Evolutionary conservation across 2,329 filamentous ascomycete genomes (phyloP), one percentile per base, ranked within the genome.

Genomic region (Fusarium avenaceum): DNA sequence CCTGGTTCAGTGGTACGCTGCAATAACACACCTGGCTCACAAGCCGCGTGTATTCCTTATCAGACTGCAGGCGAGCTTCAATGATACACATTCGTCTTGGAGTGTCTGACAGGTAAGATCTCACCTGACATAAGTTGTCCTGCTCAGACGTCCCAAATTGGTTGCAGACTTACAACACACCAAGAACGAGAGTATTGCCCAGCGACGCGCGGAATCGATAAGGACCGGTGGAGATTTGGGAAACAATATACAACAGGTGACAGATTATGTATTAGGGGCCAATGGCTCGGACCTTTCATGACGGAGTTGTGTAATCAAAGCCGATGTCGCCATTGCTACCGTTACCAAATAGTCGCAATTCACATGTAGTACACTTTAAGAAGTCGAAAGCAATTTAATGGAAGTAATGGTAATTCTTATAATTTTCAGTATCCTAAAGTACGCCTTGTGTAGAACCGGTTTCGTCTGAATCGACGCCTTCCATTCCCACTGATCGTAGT

Each of bases 391-490:
- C 10, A 28, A 17, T 26, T 9, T 45, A 13, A 15, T 48, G 33
- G 17, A 51, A 47, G 43, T 64, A 39, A 45, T 57, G 24, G 26
- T 67, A 65, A 56, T 62, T 62, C 53, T 64, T 43, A 60, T 63
- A 19, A 60, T 67, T 65, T 60, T 48, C 51, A 59, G 48, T 64
- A 57, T 57, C 72, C 61, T 53, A 52, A 65, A 57, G 46, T 72
- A 72, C 71, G 68, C 65, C 69, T 58, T 58, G 43, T 59, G 63
- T 62, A 62, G 69, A 74, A 57, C 68, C 63, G 53, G 47, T 66
- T 67, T 56, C 52, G 47, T 69, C 68, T 64, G 58, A 50, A 49
- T 46, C 40, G 71, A 72, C 69, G 55, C 67, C 67, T 46, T 71
- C 52, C 60, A 64, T 72, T 71, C 65, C 58, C 44, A 62, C 58